Base-by-base conservation (phyloP, 2,329 filamentous ascomycete species). In the Dactylellina sp. region DNA sequence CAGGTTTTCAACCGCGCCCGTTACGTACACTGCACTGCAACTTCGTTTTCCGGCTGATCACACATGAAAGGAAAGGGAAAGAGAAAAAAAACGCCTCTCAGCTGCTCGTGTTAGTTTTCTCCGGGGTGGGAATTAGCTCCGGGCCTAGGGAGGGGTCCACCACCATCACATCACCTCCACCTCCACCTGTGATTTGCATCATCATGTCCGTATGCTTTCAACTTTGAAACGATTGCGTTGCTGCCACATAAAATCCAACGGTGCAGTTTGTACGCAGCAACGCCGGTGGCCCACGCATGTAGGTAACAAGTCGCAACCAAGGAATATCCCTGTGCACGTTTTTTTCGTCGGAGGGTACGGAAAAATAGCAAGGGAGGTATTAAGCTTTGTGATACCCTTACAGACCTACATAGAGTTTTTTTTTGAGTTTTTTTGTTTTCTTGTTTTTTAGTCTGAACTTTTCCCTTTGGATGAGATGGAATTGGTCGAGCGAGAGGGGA, bases 211-310 rank as follows among this genome's bases (percentile, higher is more conserved):
- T n/a, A n/a, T n/a, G n/a, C n/a, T n/a, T n/a, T n/a, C n/a, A n/a
- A 12, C n/a, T 40, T 40, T 6, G 37, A 40, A 7, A 32, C 5
- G 28, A 32, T n/a, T 55, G 50, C 50, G 50, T 55, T 55, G 50
- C 16, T 16, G 4, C 12, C 14, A 28, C 18, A 7, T 32, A 55
- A 55, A 55, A 55, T 55, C 32, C 50, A 55, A 55, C 50, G 50
- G n/a, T 55, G 16, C 24, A 22, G 14, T n/a, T n/a, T n/a, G n/a
- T n/a, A n/a, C n/a, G n/a, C n/a, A n/a, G n/a, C n/a, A n/a, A n/a
- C n/a, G n/a, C n/a, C n/a, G n/a, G n/a, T 18, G 11, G 16, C 14
- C 4, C 4, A 28, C 25, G 16, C 37, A 35, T n/a, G 32, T 32
- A 39, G 39, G 50, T 55, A 39, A 24, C 32, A 39, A 9, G 3